Conservation (phyloP, 139 green algal species). For the Marvania coccoides region DNA sequence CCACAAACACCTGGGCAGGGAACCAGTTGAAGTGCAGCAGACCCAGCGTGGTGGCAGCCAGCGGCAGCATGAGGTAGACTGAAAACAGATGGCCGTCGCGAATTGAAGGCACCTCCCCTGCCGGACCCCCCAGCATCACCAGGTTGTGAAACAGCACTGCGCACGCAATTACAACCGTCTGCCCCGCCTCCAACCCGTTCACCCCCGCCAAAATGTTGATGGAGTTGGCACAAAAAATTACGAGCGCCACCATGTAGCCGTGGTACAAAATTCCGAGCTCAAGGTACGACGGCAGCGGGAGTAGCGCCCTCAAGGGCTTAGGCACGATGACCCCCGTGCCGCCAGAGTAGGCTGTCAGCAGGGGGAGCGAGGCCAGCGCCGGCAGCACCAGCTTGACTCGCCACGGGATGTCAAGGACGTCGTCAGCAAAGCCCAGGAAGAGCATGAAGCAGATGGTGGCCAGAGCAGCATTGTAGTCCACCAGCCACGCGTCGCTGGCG, state of each 20-base stretch:
- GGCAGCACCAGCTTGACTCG: constrained; percentile 91
- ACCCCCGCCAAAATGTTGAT: constrained; percentile 98
- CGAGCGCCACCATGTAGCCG: constrained; percentile 88
- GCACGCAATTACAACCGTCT: constrained; percentile 87
- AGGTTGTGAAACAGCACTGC: constrained; percentile 83
- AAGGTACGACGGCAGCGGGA: constrained; percentile 44
- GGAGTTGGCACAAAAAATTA: constrained; percentile 96
- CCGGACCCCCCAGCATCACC: constrained; percentile 26
- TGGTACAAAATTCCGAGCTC: constrained; percentile 87
- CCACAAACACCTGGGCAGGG: constrained; percentile 83
- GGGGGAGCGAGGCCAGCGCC: constrained; percentile 75
- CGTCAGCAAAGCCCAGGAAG: constrained; percentile 97
- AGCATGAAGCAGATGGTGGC: constrained; percentile 97
- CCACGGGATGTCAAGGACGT: constrained; percentile 98
- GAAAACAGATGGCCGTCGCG: constrained; percentile 93
- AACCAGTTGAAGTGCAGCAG: constrained; percentile 92
- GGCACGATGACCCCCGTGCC: constrained; percentile 71
- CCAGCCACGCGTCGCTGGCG: constrained; percentile 66
- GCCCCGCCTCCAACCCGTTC: constrained; percentile 93
- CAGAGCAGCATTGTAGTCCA: constrained; percentile 98
- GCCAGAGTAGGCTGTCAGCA: constrained; percentile 87
- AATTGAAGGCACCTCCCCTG: neutral
- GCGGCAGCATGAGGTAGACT: constrained; percentile 82
- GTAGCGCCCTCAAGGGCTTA: constrained; percentile 48
- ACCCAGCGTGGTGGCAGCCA: constrained; percentile 70